Evolutionary conservation across 768 basidiomycete genomes (phyloP).

Genomic region (Daedaleopsis nitida): DNA sequence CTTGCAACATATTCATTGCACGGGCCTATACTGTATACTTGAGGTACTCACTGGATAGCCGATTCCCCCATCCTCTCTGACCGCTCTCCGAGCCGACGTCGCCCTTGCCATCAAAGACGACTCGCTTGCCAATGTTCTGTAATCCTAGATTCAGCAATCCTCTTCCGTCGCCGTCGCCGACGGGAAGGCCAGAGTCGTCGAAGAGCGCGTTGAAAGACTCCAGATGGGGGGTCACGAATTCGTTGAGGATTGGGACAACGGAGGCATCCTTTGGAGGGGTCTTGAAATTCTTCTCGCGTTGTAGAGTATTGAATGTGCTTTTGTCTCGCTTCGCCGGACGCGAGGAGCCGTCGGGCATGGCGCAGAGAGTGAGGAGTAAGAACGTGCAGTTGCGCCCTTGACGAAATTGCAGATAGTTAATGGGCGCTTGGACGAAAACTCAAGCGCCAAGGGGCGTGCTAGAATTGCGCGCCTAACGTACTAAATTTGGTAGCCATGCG

Average conservation of each 20-base stretch:
- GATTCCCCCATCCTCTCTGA: slow-evolving; percentile 71
- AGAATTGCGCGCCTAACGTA: no score
- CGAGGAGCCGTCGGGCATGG: slow-evolving; percentile 55
- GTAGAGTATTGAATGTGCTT: slow-evolving; percentile 77
- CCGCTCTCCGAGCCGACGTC: slow-evolving; percentile 54
- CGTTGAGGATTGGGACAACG: slow-evolving; percentile 81
- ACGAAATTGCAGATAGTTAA: slow-evolving; percentile 1
- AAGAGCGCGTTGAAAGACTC: slow-evolving; percentile 97
- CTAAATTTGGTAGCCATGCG: no score
- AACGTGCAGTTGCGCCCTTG: neutral
- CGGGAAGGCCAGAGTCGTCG: slow-evolving; percentile 83
- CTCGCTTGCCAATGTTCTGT: slow-evolving; percentile 85
- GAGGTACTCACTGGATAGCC: slow-evolving; percentile 73
- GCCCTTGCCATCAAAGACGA: slow-evolving; percentile 85
- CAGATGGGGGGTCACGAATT: slow-evolving; percentile 91
- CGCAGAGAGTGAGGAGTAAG: slow-evolving; percentile 3
- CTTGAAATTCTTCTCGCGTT: slow-evolving; percentile 76
- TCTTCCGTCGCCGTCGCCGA: slow-evolving; percentile 72
- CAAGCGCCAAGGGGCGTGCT: slow-evolving; percentile 5
- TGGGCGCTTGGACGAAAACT: slow-evolving; percentile 18
- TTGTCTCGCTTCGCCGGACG: slow-evolving; percentile 36
- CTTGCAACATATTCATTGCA: slow-evolving; percentile 45
- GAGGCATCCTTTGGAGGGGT: slow-evolving; percentile 70
- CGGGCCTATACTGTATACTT: neutral
- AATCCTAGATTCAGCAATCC: slow-evolving; percentile 80